phyloP scores from a whole-genome alignment of 2,329 filamentous ascomycete species.

The Pyrenochaeta sp. region DNA sequence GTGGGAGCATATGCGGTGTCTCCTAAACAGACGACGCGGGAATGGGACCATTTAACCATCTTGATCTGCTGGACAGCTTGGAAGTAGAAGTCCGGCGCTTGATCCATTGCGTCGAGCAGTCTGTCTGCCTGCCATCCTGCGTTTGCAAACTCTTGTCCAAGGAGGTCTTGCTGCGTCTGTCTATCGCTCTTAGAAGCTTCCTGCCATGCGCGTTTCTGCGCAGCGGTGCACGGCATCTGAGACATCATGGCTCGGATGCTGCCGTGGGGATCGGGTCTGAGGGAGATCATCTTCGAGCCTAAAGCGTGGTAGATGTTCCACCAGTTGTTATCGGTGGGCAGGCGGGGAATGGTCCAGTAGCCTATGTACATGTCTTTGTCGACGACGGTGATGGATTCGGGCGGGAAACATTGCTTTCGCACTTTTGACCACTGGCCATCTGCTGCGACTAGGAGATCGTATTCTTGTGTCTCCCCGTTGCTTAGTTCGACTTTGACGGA shows the following conservation, averaged over 20 bases:
- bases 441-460: slow-evolving; percentile 64
- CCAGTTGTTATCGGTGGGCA: slow-evolving; percentile 46
- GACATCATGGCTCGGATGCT: slow-evolving; percentile 49
- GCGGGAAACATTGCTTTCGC: slow-evolving; percentile 33
- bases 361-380: slow-evolving; percentile 39
- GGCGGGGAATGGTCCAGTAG: slow-evolving; percentile 50
- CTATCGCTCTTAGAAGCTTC: slow-evolving; percentile 37
- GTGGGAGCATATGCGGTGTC: slow-evolving; percentile 64
- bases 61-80: slow-evolving; percentile 57
- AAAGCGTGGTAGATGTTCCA: slow-evolving; percentile 49
- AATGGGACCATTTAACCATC: slow-evolving; percentile 54
- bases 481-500: slow-evolving; percentile 53
- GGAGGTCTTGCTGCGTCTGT: slow-evolving; percentile 52
- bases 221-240: slow-evolving; percentile 32
- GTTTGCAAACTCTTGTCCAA: slow-evolving; percentile 43
- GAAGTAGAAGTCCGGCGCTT: slow-evolving; percentile 58
- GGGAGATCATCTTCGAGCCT: slow-evolving; percentile 38
- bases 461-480: slow-evolving; percentile 55
- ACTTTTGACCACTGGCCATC: slow-evolving; percentile 64
- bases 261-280: slow-evolving; percentile 35
- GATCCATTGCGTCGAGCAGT: slow-evolving; percentile 54
- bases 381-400: slow-evolving; percentile 24
- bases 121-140: slow-evolving; percentile 57
- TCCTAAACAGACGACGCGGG: slow-evolving; percentile 61
- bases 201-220: slow-evolving; percentile 22